A percentile compares a stretch with the other conserved stretches of the same genome.
phyloP scores from a whole-genome alignment of 805 yeast genomes.

The Candida silvicultrix region DNA sequence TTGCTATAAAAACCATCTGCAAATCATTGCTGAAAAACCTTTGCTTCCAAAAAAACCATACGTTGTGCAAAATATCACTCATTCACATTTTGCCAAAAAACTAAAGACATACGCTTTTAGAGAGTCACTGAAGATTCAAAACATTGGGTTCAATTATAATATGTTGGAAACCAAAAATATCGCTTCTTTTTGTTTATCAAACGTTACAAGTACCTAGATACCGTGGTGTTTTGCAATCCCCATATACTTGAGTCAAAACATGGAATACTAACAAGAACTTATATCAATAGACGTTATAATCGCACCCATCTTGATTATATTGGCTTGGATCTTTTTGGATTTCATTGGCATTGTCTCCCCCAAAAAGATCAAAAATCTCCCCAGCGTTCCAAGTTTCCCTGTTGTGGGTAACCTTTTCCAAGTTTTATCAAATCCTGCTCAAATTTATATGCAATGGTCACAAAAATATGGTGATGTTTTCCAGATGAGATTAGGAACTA shows the following conservation, averaged over 20 bases:
- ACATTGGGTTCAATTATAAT: neutral
- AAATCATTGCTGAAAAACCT: neutral
- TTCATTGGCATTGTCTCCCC: slow-evolving; percentile 23
- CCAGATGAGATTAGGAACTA: slow-evolving; percentile 58
- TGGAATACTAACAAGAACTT: neutral
- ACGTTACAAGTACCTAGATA: neutral
- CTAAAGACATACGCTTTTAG: neutral
- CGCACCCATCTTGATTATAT: neutral
- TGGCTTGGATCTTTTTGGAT: slow-evolving; percentile 8
- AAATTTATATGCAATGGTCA: slow-evolving; percentile 39
- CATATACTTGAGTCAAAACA: too few species aligned
- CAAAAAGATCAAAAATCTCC: slow-evolving; percentile 29
- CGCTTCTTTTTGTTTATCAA: neutral
- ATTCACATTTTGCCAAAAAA: neutral
- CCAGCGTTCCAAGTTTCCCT: slow-evolving; percentile 41
- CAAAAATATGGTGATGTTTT: slow-evolving; percentile 40
- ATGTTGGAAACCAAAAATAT: neutral
- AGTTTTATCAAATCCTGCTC: slow-evolving; percentile 42
- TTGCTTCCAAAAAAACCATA: neutral
- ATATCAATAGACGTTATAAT: neutral
- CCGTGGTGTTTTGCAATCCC: neutral
- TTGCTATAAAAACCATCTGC: neutral
- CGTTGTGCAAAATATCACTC: neutral
- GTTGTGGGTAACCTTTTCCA: slow-evolving; percentile 45
- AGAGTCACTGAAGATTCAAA: too few species aligned